Conservation (phyloP, 2,329 filamentous ascomycete genomes). For the Zymoseptoria ardabiliae region DNA sequence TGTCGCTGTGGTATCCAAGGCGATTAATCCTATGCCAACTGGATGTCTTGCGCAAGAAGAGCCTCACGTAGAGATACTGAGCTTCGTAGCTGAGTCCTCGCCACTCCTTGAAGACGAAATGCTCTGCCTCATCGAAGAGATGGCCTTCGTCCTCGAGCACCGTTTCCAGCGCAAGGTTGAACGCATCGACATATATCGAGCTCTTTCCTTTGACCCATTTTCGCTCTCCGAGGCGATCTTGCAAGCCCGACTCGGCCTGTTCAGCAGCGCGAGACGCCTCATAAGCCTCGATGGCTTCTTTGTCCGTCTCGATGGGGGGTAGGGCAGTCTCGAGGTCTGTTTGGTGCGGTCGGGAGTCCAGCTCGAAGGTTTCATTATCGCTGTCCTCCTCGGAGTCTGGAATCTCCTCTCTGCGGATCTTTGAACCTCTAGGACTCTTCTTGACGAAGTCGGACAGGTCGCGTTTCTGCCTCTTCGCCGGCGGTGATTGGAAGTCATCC, state of each 20-base stretch:
- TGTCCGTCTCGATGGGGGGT: slow-evolving; percentile 58
- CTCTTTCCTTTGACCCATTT: slow-evolving; percentile 70
- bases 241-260: slow-evolving; percentile 33
- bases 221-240: slow-evolving; percentile 48
- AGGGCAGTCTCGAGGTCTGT: slow-evolving; percentile 68
- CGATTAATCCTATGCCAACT: slow-evolving; percentile 80
- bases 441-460: slow-evolving; percentile 14
- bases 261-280: slow-evolving; percentile 59
- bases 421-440: slow-evolving; percentile 20
- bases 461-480: slow-evolving; percentile 37
- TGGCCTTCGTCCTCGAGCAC: slow-evolving; percentile 84
- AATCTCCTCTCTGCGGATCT: slow-evolving; percentile 14
- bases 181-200: slow-evolving; percentile 95
- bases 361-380: slow-evolving; percentile 23
- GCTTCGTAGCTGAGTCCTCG: slow-evolving; percentile 67
- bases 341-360: slow-evolving; percentile 32
- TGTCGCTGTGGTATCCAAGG: slow-evolving; percentile 74
- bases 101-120: slow-evolving; percentile 71
- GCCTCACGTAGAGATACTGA: slow-evolving; percentile 88
- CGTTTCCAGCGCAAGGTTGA: slow-evolving; percentile 84
- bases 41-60: slow-evolving; percentile 87
- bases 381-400: slow-evolving; percentile 29
- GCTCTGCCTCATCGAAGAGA: slow-evolving; percentile 75
- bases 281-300: slow-evolving; percentile 71
- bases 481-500: slow-evolving; percentile 30